These are phyloP conservation scores for Thamnidium elegans DNA, from an alignment of 192 early-diverging fungal species.

Conservation along the genomic window DNA sequence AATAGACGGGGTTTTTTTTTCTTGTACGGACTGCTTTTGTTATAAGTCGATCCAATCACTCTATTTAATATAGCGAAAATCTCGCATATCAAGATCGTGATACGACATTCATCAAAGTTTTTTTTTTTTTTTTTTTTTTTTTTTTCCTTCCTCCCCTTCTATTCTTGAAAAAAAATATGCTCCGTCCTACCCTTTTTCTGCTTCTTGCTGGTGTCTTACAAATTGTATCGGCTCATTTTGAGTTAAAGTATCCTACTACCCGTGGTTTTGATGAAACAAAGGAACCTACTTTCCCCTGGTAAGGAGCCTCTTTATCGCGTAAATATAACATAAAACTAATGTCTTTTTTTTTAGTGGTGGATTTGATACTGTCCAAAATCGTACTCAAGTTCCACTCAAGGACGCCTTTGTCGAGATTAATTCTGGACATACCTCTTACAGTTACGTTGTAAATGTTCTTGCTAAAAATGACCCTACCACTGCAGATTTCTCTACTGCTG, in stretches of 20 bases:
- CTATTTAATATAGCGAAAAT: too few relatives aligned
- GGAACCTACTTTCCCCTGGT: constrained; percentile 44
- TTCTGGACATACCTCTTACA: constrained; percentile 39
- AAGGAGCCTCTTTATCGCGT: too few relatives aligned
- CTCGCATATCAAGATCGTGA: too few relatives aligned
- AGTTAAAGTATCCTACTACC: constrained; percentile 42
- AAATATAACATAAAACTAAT: too few relatives aligned
- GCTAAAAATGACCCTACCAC: constrained; percentile 40
- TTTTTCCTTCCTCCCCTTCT: not conserved
- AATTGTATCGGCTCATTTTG: constrained; percentile 45
- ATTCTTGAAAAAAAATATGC: not conserved
- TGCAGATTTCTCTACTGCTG: constrained; percentile 37
- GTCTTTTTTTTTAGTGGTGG: constrained; percentile 33
- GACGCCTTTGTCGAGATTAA: constrained; percentile 44
- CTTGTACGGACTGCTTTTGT: too few relatives aligned
- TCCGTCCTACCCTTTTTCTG: not conserved
- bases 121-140: not conserved
- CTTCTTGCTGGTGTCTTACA: constrained; percentile 14
- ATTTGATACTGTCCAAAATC: constrained; percentile 31
- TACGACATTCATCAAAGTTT: not conserved
- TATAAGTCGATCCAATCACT: too few relatives aligned
- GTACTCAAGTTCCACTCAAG: constrained; percentile 44
- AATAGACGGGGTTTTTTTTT: too few relatives aligned
- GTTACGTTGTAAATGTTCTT: constrained; percentile 40
- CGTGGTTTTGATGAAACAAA: constrained; percentile 44